Conservation (phyloP, 257 asterid genomes). For the Eucommia ulmoides region DNA sequence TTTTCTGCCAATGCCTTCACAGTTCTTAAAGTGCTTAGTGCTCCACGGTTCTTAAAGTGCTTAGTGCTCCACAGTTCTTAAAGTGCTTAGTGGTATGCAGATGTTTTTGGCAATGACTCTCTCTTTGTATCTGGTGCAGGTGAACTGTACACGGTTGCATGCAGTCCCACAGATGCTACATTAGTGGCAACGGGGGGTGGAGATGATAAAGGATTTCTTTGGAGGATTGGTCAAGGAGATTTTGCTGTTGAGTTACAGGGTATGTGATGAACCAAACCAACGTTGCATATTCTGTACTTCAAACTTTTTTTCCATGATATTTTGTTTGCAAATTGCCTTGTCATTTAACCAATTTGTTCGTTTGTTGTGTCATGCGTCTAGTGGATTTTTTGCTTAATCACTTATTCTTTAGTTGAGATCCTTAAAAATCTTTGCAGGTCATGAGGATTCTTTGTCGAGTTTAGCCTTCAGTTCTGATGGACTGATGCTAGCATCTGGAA, state of each 20-base stretch:
- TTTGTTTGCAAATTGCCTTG: no score
- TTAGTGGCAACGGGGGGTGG: slow-evolving; percentile 97
- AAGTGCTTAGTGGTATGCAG: not conserved
- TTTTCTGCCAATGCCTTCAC: not conserved
- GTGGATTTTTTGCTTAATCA: not conserved
- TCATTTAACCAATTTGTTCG: no score
- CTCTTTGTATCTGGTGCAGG: slow-evolving; percentile 30
- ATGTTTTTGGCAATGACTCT: slow-evolving; percentile 6
- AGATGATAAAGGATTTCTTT: slow-evolving; percentile 82
- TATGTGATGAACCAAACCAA: slow-evolving; percentile 7
- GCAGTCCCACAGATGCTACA: slow-evolving; percentile 74
- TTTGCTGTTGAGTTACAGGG: slow-evolving; percentile 78
- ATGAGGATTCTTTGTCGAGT: slow-evolving; percentile 64
- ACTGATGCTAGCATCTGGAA: slow-evolving; percentile 74
- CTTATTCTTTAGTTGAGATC: slow-evolving; percentile 10
- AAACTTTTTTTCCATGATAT: no score
- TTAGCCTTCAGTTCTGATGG: slow-evolving; percentile 83
- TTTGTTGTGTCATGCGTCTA: no score
- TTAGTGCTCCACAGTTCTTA: not conserved
- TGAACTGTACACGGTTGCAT: slow-evolving; percentile 61
- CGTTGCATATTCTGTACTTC: no score
- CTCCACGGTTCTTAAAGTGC: not conserved
- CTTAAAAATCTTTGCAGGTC: slow-evolving; percentile 44
- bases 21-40: not conserved
- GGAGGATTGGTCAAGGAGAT: slow-evolving; percentile 72